Base-by-base conservation (phyloP, 208 protist species). In the Histomonas meleagridis region DNA sequence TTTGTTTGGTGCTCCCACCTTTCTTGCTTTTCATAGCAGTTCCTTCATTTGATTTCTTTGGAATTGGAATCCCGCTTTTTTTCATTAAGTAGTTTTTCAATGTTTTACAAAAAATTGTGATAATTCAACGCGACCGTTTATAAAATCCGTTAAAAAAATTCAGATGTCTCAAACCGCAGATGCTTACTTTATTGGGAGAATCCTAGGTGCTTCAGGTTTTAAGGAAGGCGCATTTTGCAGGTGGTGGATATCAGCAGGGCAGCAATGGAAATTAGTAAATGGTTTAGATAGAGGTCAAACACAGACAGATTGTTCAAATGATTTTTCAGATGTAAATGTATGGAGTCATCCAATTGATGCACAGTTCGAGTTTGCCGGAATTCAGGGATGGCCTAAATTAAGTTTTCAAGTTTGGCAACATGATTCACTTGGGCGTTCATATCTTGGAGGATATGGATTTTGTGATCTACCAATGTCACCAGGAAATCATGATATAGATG, bases 301-400 rank as follows among this genome's bases (percentile, higher is more conserved):
- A 40, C 76, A 86, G 55, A 86, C 46, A 2, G 76, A 86, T 55
- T n/a, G 21, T 12, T 46, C 76, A 57, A 65, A 65, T n/a, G 76
- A 86, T 55, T 43, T 23, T 38, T 43, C 40, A 55, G 43, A 40
- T 7, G 55, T 26, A 18, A 7, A 23, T 38, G 26, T 86, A 38
- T 86, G 76, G 76, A 51, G 40, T 21, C 76, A 86, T 43, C 76
- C 76, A 51, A 86, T 86, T 55, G 76, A 86, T 55, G 76, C 38
- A 26, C 35, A 86, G 9, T 86, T 57, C 26, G 76, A 86, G 16
- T 86, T 86, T 49, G 16, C 76, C 38, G 76, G 76, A 38, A 86
- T 86, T 55, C 76, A 86, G 26, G 76, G 76, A 18, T 86, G 76
- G 76, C 76, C 76, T 1, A 86, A 86, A 86, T 16, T 86, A 12